Evolutionary conservation across 2,329 filamentous ascomycete species (phyloP).

Genomic region (Blastomyces gilchristii): DNA sequence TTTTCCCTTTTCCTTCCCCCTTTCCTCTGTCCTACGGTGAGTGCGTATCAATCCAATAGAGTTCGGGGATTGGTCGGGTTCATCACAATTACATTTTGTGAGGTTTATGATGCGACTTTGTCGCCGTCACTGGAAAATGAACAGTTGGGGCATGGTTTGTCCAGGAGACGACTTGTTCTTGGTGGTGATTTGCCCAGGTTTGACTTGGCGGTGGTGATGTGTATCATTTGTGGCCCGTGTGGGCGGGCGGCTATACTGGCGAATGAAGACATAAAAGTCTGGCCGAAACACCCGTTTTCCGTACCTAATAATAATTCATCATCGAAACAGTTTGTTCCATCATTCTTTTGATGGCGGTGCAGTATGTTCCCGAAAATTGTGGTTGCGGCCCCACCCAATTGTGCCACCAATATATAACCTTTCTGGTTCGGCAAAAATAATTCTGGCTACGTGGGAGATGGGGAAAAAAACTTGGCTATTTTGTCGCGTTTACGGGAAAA

Average conservation of each 20-base stretch:
- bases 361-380: slow-evolving; percentile 13
- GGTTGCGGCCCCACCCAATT: slow-evolving; percentile 11
- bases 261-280: background rate
- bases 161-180: background rate
- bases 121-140: background rate
- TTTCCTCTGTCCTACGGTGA: background rate
- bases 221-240: background rate
- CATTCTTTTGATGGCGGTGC: slow-evolving; percentile 4
- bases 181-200: background rate
- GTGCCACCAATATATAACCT: background rate
- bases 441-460: background rate
- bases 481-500: background rate
- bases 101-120: slow-evolving; percentile 2
- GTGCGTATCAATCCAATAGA: background rate
- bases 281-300: background rate
- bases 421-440: background rate
- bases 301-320: background rate
- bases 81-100: background rate
- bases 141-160: background rate
- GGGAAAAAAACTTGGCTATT: background rate
- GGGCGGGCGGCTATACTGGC: background rate
- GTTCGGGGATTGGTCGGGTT: background rate
- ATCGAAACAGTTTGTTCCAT: slow-evolving; percentile 7
- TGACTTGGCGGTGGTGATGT: slow-evolving; percentile 4
- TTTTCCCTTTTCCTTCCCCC: background rate